Base-by-base conservation (phyloP, 2,329 filamentous ascomycete species). In the Pseudocercospora musae region DNA sequence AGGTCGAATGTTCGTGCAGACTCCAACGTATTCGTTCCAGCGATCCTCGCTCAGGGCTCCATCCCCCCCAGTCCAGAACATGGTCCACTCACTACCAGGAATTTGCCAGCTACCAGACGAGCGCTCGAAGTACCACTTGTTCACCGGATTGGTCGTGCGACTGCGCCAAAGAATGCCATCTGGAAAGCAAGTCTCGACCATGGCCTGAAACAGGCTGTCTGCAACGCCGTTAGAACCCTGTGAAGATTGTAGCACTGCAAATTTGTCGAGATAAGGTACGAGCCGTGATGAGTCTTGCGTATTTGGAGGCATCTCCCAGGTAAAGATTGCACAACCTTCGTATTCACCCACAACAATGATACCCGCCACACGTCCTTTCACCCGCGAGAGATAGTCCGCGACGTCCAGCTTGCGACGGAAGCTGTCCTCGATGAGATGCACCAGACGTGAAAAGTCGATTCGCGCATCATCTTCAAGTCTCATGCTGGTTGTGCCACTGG, bases 81-180 rank as follows among this genome's bases (percentile, higher is more conserved):
- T 97, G 4, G 92, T 92, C 95, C 95, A 99, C 69, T 92, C 89
- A 50, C 85, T 90, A n/a, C 85, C 87, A 0, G 84, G 82, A 40
- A 98, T 78, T 78, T 95, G 94, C 83, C 88, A 90, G 1, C 88
- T 93, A 0, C 95, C 95, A 57, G 85, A 80, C 1, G 90, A 91
- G 53, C 95, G 84, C 77, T 99, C 95, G 78, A 97, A 97, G 76
- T 99, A 99, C 95, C 95, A 99, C 75, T 97, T 97, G 74, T 99
- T 99, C 3, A 98, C 95, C 0, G 93, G 93, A 73, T 99, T 98
- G 73, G 93, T 87, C 72, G 89, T 89, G 57, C 95, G 83, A 74
- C 91, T 96, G 60, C 93, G 84, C 95, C 95, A 99, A 72, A 93
- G 95, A 1, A 98, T 90, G 0, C 95, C 95, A 1, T 86, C 78